Evolutionary conservation across 495 filamentous ascomycete species (phyloP), one percentile per base, ranked within the genome.

Genomic region (Hypoxylon lienhwacheense): DNA sequence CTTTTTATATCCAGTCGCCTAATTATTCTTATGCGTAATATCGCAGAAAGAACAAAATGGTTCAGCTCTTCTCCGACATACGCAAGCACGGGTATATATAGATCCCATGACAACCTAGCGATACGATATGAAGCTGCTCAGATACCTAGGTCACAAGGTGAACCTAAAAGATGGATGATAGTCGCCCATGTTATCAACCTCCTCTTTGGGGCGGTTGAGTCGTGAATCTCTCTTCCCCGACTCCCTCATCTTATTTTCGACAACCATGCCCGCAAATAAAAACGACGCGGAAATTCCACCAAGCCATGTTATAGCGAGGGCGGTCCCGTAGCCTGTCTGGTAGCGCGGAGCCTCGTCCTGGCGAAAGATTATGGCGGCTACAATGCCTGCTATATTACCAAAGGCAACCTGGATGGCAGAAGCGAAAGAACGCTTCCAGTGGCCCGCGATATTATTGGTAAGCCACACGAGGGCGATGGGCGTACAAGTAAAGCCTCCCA

Each of bases 381-480:
- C 69, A 56, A 85, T 78, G 1, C 81, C 83, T 42, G 73, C 76
- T 10, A 76, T 65, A 47, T 84, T 84, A 0, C 81, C 82, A 39
- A 85, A 71, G 0, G 74, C 71, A 36, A 84, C 66, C 60, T 81
- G 76, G 63, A 83, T 67, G 15, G 63, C 82, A 0, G 78, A 73
- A 2, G 74, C 77, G 16, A 85, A 77, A 7, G 77, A 74, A 11
- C 82, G 77, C 61, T 86, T 85, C 62, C 81, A 85, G 54, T 85
- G 81, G 12, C 82, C 82, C 1, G 77, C 75, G 3, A 84, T 70
- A 34, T 73, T 73, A 42, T 73, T 73, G 6, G 60, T 12, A 6
- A 83, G 72, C 83, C 83, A 85, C 1, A 76, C 76, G 11, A 85
- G 53, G 7, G 75, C 73, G 19, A 78, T 74, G 1, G 81, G 78